Base-by-base conservation (phyloP, 768 basidiomycete species). In the Chalciporus chontae region DNA sequence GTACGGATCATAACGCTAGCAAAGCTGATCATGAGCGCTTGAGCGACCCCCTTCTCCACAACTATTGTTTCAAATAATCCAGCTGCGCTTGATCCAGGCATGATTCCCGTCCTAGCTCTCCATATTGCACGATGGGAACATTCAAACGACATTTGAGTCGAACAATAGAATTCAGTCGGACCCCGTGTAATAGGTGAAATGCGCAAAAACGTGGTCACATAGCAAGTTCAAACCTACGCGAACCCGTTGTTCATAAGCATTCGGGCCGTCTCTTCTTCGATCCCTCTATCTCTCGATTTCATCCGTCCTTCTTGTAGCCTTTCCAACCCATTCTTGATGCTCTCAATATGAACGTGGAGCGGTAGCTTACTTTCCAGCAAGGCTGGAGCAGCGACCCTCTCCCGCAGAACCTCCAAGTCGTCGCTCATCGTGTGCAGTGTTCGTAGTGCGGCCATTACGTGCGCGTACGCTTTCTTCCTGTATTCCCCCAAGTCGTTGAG, bases 331-430 rank as follows among this genome's bases (percentile, higher is more conserved):
- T 59, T 72, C 61, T 70, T 70, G 56, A 91, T 87, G 51, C 83
- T 87, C 69, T 78, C 78, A 67, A 90, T 81, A 57, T 90, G 87
- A 18, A 90, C 87, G 50, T 85, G 82, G 4, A 85, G 70, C 4
- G 87, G 85, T 14, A 89, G 72, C 37, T 69, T 70, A n/a, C 77
- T 66, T 5, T 79, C 81, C 10, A 78, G 63, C 5, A 90, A 66
- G 43, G 81, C 80, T 1, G 89, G 87, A 27, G 80, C 77, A 4
- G 85, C 77, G 1, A 87, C 85, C 15, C 84, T 73, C 60, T 87
- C 84, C 52, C 88, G 73, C 52, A 91, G 67, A 39, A 87, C 86
- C 61, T 87, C 86, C 74, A 90, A 81, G 53, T 90, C 87, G 31
- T 78, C 81, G 54, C 78, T 79, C 81, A 90, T 78, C 34, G 71